These are phyloP conservation scores for Leccinum pallidistipes DNA, from an alignment of 1,284 basidiomycete species.

Conservation along the genomic window DNA sequence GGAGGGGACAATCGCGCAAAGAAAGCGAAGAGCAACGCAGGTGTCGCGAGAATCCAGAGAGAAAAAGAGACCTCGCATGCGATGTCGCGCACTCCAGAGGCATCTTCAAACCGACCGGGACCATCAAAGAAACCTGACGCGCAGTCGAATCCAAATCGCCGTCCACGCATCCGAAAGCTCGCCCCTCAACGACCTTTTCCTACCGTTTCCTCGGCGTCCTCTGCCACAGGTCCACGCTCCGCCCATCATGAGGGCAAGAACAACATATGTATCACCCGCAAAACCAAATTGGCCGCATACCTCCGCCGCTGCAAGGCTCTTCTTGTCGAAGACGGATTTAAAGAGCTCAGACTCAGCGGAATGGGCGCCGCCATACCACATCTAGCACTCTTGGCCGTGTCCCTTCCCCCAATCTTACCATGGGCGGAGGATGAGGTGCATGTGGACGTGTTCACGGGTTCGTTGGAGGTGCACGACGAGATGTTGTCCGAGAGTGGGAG, in stretches of 20 bases:
- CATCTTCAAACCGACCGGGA: constrained; percentile 2
- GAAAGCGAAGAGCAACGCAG: constrained; percentile 17
- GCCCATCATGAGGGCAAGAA: constrained; percentile 69
- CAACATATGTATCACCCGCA: constrained; percentile 80
- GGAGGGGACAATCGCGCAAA: constrained; percentile 12
- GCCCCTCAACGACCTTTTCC: constrained; percentile 71
- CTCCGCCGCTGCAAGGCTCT: constrained; percentile 78
- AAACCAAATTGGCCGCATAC: constrained; percentile 72
- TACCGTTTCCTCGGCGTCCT: constrained; percentile 72
- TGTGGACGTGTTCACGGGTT: constrained; percentile 72
- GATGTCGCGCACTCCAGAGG: not conserved
- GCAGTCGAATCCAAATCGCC: constrained; percentile 13
- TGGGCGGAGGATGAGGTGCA: constrained; percentile 64
- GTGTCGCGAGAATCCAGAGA: not conserved
- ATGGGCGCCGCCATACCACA: constrained; percentile 89
- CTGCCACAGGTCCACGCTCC: constrained; percentile 78
- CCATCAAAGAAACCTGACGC: constrained; percentile 4
- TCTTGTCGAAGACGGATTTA: constrained; percentile 80
- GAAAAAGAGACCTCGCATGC: constrained; percentile 1
- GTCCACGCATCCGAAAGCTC: constrained; percentile 58
- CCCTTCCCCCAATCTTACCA: constrained; percentile 75
- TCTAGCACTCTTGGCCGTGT: constrained; percentile 68
- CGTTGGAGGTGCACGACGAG: constrained; percentile 79
- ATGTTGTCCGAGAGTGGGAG: constrained; percentile 74
- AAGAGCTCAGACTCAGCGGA: constrained; percentile 74